Conservation (phyloP, 1,139 yeast species). For the Taphrina communis region DNA sequence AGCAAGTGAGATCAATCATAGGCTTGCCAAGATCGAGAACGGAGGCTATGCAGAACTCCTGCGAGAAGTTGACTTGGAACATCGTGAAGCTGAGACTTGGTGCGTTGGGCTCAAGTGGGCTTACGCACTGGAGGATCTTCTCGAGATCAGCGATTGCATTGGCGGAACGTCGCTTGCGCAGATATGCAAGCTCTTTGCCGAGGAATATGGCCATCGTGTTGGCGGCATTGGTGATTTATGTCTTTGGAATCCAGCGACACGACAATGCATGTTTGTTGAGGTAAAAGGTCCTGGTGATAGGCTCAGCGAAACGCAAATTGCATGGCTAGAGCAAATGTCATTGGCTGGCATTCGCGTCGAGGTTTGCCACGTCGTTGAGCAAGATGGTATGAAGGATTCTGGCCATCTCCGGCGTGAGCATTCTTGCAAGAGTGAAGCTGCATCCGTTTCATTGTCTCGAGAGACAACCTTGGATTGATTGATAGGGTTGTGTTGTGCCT, state of each 20-base stretch:
- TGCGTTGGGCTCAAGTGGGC: slow-evolving; percentile 52
- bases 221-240: slow-evolving; percentile 55
- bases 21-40: slow-evolving; percentile 44
- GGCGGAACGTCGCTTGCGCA: slow-evolving; percentile 47
- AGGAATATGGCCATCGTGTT: slow-evolving; percentile 49
- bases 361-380: slow-evolving; percentile 48
- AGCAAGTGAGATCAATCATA: slow-evolving; percentile 44
- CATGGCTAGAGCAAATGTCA: slow-evolving; percentile 53
- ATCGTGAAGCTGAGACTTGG: slow-evolving; percentile 46
- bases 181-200: slow-evolving; percentile 49
- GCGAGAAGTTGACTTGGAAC: slow-evolving; percentile 41
- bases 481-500: too few species aligned
- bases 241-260: slow-evolving; percentile 48
- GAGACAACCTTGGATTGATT: slow-evolving; percentile 1
- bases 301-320: slow-evolving; percentile 53
- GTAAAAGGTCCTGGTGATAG: slow-evolving; percentile 54
- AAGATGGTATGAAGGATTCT: not conserved
- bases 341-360: slow-evolving; percentile 51
- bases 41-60: slow-evolving; percentile 41
- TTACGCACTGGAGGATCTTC: slow-evolving; percentile 48
- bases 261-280: slow-evolving; percentile 49
- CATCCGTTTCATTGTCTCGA: not conserved
- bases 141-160: slow-evolving; percentile 49
- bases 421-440: slow-evolving; percentile 8
- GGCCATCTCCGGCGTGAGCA: not conserved